Evolutionary conservation across 331 rosid species (phyloP).

Genomic region (Pyrus hybrid): DNA sequence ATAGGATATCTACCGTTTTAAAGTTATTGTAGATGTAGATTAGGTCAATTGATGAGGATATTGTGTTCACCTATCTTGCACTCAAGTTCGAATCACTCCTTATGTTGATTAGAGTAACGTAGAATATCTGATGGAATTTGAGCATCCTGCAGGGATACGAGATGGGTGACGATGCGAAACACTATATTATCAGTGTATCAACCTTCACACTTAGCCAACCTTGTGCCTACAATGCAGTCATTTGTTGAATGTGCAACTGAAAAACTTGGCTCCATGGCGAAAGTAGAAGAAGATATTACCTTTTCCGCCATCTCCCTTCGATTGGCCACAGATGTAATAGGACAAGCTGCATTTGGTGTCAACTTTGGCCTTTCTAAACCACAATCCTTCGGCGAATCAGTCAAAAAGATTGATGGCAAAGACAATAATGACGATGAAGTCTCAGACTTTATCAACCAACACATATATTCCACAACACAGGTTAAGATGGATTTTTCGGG

Average conservation of each 20-base stretch:
- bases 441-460: constrained; percentile 73
- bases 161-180: constrained; percentile 86
- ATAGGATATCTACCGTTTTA: not conserved
- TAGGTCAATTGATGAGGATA: not conserved
- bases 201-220: constrained; percentile 63
- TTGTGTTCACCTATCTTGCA: not conserved
- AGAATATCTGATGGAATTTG: constrained; percentile 5
- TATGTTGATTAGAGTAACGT: not conserved
- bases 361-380: constrained; percentile 66
- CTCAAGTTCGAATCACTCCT: not conserved
- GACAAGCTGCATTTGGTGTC: constrained; percentile 96
- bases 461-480: constrained; percentile 78
- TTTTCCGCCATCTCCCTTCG: constrained; percentile 71
- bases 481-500: constrained; percentile 94
- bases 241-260: constrained; percentile 66
- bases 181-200: constrained; percentile 69
- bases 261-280: constrained; percentile 37
- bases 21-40: not conserved
- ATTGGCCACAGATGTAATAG: constrained; percentile 77
- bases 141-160: constrained; percentile 54
- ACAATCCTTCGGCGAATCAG: constrained; percentile 26
- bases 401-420: constrained; percentile 6
- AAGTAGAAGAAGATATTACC: constrained; percentile 37
- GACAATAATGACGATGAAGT: constrained; percentile 33
- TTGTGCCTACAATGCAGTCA: constrained; percentile 87